Conservation (phyloP, 202 grass and related monocot species). For the Miscanthus sacchariflorus region DNA sequence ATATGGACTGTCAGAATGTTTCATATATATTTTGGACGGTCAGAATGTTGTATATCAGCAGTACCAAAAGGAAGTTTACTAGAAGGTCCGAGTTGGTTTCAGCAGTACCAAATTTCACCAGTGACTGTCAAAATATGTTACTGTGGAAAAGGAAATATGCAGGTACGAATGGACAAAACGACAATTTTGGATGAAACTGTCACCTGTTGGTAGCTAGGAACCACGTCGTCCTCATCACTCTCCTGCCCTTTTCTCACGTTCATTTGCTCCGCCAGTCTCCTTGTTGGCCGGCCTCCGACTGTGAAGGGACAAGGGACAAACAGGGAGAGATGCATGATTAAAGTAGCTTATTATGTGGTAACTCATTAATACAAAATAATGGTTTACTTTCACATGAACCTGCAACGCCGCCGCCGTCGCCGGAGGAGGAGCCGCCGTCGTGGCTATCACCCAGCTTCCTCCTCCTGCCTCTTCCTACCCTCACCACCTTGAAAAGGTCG, state of each 20-base stretch:
- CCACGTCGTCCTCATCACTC: background rate
- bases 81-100: too few relatives aligned
- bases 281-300: background rate
- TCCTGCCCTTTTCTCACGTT: background rate
- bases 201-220: conserved; percentile 25
- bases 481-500: background rate
- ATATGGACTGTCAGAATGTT: too few relatives aligned
- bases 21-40: too few relatives aligned
- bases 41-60: too few relatives aligned
- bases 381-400: background rate
- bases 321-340: background rate
- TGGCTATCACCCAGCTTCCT: background rate
- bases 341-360: background rate
- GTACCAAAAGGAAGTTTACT: too few relatives aligned
- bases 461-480: background rate
- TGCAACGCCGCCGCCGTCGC: background rate
- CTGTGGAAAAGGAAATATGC: background rate
- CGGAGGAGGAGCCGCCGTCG: background rate
- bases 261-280: background rate
- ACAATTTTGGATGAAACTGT: background rate
- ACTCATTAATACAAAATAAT: background rate
- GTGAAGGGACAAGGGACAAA: background rate
- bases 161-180: background rate
- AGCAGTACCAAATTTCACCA: too few relatives aligned
- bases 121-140: too few relatives aligned